A percentile compares a stretch with the other conserved stretches of the same genome.
Evolutionary conservation across 169 alveolate species (phyloP).

Genomic region (Eimeria mitis): DNA sequence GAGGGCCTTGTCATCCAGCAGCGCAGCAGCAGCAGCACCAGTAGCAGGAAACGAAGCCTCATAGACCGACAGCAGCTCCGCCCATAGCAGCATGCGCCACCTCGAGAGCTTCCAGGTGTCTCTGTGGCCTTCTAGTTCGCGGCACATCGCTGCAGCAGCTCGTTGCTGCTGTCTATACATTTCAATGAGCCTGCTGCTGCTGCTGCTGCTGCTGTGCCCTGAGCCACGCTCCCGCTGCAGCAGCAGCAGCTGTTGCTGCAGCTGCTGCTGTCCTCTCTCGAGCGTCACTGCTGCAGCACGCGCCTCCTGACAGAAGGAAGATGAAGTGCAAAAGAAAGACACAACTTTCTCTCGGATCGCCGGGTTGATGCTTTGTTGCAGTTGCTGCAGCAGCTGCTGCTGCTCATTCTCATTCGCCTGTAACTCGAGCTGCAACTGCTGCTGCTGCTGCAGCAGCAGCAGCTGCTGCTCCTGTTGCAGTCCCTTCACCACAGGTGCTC

Average conservation of each 20-base stretch:
- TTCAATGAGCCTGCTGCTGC: not conserved
- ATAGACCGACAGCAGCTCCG: not conserved
- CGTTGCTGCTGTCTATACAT: constrained; percentile 53
- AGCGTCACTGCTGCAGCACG: constrained; percentile 45
- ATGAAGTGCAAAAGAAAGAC: constrained; percentile 24
- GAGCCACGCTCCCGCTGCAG: constrained; percentile 43
- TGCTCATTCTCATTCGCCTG: constrained; percentile 47
- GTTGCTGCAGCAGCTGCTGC: constrained; percentile 60
- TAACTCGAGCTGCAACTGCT: not conserved
- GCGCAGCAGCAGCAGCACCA: constrained; percentile 51
- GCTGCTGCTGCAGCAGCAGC: constrained; percentile 24
- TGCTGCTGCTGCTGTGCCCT: not conserved
- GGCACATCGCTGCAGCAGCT: constrained; percentile 50
- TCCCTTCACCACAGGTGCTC: not conserved
- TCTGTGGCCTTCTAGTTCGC: constrained; percentile 3
- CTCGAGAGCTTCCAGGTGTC: constrained; percentile 44
- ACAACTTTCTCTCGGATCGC: not conserved
- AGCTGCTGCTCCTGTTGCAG: constrained; percentile 35
- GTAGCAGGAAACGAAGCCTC: constrained; percentile 21
- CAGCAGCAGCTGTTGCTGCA: constrained; percentile 69
- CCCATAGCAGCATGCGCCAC: constrained; percentile 68
- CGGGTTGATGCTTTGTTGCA: constrained; percentile 9
- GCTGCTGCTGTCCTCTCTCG: not conserved
- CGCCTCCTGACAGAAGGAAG: constrained; percentile 2
- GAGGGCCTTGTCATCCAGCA: constrained; percentile 29